These are phyloP conservation scores for Penicillium lividum DNA, from an alignment of 495 filamentous ascomycete genomes.

Conservation along the genomic window DNA sequence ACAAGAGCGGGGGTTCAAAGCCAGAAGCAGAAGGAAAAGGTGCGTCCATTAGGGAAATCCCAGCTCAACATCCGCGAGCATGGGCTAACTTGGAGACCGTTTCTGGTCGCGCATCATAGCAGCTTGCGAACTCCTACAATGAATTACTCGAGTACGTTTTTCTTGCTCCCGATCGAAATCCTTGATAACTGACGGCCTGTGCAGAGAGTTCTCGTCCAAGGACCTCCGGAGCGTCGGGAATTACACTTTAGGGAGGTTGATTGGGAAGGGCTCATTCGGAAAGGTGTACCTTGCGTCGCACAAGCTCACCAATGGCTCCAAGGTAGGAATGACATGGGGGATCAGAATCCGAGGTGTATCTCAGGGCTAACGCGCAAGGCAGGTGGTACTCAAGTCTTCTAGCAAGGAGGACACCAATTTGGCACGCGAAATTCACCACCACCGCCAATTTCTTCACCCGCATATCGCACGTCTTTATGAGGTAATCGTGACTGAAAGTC, in stretches of 20 bases:
- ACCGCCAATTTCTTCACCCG: constrained; percentile 95
- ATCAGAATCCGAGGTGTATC: neutral
- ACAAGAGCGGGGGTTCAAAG: constrained; percentile 85
- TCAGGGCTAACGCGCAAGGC: constrained; percentile 16
- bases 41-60: constrained; percentile 35
- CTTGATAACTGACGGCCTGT: constrained; percentile 17
- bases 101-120: constrained; percentile 20
- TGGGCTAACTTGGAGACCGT: constrained; percentile 24
- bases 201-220: constrained; percentile 89
- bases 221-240: constrained; percentile 92
- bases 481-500: constrained; percentile 89
- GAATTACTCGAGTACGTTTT: constrained; percentile 84
- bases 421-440: constrained; percentile 95
- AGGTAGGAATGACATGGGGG: constrained; percentile 59
- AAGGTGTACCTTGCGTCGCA: constrained; percentile 97
- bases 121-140: constrained; percentile 97
- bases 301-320: constrained; percentile 97
- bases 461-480: constrained; percentile 97
- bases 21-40: constrained; percentile 94
- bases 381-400: constrained; percentile 98
- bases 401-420: constrained; percentile 95
- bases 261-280: constrained; percentile 96
- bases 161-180: constrained; percentile 11
- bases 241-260: constrained; percentile 85
- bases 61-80: neutral